A percentile compares a stretch with the other conserved stretches of the same genome.
These are phyloP conservation scores for Solanum medicagineum DNA, from an alignment of 257 asterid genomes.

Conservation along the genomic window DNA sequence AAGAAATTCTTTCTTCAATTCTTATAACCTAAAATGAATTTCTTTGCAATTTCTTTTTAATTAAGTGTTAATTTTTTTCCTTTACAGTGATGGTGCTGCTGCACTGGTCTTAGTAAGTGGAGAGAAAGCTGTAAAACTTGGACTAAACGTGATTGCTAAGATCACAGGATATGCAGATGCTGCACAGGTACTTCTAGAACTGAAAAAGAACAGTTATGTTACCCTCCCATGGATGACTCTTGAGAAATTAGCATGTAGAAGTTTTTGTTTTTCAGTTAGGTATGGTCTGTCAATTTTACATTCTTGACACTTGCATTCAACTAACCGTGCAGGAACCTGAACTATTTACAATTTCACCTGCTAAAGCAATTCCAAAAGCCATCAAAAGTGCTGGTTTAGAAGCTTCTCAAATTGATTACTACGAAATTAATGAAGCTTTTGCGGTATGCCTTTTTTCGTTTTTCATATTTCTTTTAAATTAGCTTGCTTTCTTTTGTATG, in stretches of 20 bases:
- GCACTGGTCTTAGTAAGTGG: conserved; percentile 97
- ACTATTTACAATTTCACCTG: conserved; percentile 84
- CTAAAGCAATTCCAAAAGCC: conserved; percentile 95
- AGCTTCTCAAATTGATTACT: conserved; percentile 75
- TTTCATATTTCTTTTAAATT: not conserved
- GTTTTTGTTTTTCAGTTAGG: not conserved
- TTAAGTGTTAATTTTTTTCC: conserved; percentile 5
- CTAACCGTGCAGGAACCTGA: conserved; percentile 74
- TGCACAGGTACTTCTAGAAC: conserved; percentile 54
- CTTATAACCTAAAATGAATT: not conserved
- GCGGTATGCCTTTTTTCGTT: conserved; percentile 36
- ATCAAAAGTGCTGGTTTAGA: conserved; percentile 73
- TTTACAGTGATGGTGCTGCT: conserved; percentile 92
- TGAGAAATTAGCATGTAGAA: not conserved
- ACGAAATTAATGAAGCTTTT: conserved; percentile 95
- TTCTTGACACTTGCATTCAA: not conserved
- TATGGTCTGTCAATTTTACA: not conserved
- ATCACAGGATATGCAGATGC: conserved; percentile 95
- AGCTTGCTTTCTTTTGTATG: not conserved
- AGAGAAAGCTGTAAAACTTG: conserved; percentile 69
- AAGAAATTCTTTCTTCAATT: not conserved
- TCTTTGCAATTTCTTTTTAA: not conserved
- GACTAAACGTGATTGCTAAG: conserved; percentile 75
- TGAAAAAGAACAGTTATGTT: not conserved
- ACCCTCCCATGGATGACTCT: not conserved